Conservation (phyloP, 192 early-diverging fungal genomes). For the Podila verticillata region DNA sequence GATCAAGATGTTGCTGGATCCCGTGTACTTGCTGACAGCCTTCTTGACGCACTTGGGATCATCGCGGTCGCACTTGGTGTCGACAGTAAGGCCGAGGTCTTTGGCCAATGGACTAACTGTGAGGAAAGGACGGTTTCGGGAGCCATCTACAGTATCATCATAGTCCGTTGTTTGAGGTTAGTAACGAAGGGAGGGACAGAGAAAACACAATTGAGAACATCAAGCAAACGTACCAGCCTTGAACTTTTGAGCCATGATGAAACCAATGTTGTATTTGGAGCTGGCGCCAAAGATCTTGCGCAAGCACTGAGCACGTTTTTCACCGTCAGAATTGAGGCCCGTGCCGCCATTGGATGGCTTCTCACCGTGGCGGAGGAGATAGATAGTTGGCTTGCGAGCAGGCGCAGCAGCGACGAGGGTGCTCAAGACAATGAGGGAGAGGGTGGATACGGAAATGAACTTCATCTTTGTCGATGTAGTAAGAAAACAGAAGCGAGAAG, state of each 20-base stretch:
- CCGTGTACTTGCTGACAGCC: background rate
- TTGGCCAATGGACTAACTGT: constrained; percentile 1
- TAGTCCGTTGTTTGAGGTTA: background rate
- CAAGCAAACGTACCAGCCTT: background rate
- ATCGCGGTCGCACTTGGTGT: constrained; percentile 1
- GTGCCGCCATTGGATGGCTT: constrained; percentile 1
- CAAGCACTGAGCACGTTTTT: constrained; percentile 8
- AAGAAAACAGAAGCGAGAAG: too few relatives aligned
- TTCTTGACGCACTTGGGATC: constrained; percentile 3
- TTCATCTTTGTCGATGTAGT: background rate
- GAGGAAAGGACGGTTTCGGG: background rate
- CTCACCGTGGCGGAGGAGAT: constrained; percentile 6
- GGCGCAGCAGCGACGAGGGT: background rate
- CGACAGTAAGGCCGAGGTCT: background rate
- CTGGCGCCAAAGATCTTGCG: constrained; percentile 1
- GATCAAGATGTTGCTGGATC: constrained; percentile 5
- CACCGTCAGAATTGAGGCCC: background rate
- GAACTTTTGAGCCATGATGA: background rate
- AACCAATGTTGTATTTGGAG: constrained; percentile 3
- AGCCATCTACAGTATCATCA: background rate
- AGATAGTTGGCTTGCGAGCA: constrained; percentile 1
- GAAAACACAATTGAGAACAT: background rate
- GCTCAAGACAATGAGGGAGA: background rate
- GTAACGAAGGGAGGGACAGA: background rate
- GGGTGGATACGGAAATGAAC: background rate